These are phyloP conservation scores for Exobasidium rhododendri DNA, from an alignment of 1,284 basidiomycete genomes.

Conservation along the genomic window DNA sequence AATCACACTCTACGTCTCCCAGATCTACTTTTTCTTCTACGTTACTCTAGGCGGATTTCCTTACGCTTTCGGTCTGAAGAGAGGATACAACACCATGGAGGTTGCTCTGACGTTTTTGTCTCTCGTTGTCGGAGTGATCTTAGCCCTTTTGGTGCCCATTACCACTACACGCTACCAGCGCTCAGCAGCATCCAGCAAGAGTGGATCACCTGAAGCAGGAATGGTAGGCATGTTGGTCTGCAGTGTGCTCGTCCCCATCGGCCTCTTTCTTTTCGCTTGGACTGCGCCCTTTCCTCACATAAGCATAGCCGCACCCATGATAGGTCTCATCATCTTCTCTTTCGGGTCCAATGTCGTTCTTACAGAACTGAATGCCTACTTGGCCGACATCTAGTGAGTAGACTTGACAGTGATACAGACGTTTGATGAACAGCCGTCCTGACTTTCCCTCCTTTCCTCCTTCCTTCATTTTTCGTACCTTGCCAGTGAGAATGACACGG, in stretches of 20 bases:
- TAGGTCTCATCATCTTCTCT: slow-evolving; percentile 18
- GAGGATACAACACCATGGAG: background rate
- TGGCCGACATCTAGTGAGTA: background rate
- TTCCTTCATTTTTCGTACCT: background rate
- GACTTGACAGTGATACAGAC: background rate
- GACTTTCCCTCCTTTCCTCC: no score
- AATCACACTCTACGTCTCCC: background rate
- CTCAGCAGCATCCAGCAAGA: background rate
- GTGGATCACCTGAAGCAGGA: background rate
- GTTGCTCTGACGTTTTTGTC: background rate
- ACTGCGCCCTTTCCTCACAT: slow-evolving; percentile 22
- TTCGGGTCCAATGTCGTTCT: slow-evolving; percentile 7
- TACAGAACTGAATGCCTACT: background rate
- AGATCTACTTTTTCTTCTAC: background rate
- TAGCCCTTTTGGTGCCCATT: background rate
- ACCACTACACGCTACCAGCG: no score
- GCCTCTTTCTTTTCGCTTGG: slow-evolving; percentile 29
- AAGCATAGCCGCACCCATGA: slow-evolving; percentile 22
- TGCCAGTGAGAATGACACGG: background rate
- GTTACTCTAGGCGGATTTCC: background rate
- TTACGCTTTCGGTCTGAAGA: background rate
- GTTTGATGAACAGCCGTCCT: no score
- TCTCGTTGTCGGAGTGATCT: background rate
- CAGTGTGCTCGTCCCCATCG: slow-evolving; percentile 21
- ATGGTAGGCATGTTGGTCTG: background rate